These are phyloP conservation scores for Pythium sp. DNA, from an alignment of 352 stramenopile species.

Conservation along the genomic window DNA sequence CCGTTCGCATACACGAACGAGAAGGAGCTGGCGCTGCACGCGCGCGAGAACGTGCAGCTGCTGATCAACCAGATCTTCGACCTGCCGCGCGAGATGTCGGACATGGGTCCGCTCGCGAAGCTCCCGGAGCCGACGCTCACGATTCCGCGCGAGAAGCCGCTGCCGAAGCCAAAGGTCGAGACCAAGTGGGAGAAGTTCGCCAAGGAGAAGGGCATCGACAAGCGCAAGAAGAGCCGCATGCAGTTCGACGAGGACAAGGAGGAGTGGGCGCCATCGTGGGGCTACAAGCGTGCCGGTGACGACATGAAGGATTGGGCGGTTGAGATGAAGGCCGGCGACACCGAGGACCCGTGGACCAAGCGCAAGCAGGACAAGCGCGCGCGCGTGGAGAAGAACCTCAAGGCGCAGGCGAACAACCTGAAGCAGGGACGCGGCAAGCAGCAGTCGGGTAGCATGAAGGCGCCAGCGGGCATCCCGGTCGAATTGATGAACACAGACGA, in stretches of 20 bases:
- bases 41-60: conserved; percentile 92
- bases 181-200: conserved; percentile 99
- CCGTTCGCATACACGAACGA: conserved; percentile 79
- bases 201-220: conserved; percentile 96
- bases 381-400: conserved; percentile 92
- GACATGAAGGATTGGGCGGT: conserved; percentile 93
- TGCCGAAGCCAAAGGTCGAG: conserved; percentile 92
- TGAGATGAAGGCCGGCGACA: conserved; percentile 91
- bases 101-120: conserved; percentile 89
- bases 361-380: conserved; percentile 89
- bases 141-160: conserved; percentile 87
- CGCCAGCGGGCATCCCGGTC: conserved; percentile 85
- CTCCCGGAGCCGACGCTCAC: conserved; percentile 62
- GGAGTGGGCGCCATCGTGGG: conserved; percentile 92
- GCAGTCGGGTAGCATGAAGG: conserved; percentile 35
- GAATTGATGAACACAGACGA: conserved; percentile 84
- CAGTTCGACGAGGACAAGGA: conserved; percentile 94
- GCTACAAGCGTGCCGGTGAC: conserved; percentile 86
- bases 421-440: conserved; percentile 72
- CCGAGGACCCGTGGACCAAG: conserved; percentile 94
- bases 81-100: conserved; percentile 90
- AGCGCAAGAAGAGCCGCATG: conserved; percentile 96
- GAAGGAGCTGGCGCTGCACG: conserved; percentile 89
- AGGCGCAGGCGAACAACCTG: conserved; percentile 75
- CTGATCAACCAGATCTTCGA: conserved; percentile 92